Base-by-base conservation (phyloP, 2,329 filamentous ascomycete species). In the Sporothrix variecibatus region DNA sequence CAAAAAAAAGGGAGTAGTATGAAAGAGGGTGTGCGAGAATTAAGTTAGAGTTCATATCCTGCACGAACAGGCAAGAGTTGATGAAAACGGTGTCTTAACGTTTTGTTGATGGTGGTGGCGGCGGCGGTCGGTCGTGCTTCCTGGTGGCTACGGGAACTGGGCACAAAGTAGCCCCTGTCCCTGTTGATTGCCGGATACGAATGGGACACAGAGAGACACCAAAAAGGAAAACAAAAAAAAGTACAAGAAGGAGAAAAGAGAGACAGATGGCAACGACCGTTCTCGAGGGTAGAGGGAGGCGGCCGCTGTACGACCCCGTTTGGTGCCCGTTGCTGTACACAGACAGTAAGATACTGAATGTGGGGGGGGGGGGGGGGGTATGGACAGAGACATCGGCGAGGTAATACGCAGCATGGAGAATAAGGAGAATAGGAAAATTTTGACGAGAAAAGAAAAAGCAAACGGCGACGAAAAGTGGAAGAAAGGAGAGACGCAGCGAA, bases 351-450 rank as follows among this genome's bases (percentile, higher is more conserved):
- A n/a, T n/a, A 12, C 34, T 34, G 34, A 56, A 15, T 20, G 4
- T 17, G 43, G 15, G 23, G 17, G 34, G 4, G 12, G 43, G 15
- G 23, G 17, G 34, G 34, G 26, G 64, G 28, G 64, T 8, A n/a
- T 23, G 26, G 26, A 31, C 23, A 49, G 23, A 31, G 40, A 49
- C 64, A 67, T 67, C 23, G 43, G 40, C 40, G 64, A 67, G 3
- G 40, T 12, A 6, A 23, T 40, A 23, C 2, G 34, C 34, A 15
- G 11, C n/a, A 46, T 49, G 23, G 64, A 46, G 17, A 49, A 46
- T 46, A 49, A 46, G 64, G 40, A 49, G 40, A 49, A 49, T 67
- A 58, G 71, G 71, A 17, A 15, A 40, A 64, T 51, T 26, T 31
- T 51, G 46, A 43, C 71, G 46, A 12, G 56, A 31, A 31, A 38